phyloP scores from a whole-genome alignment of 495 filamentous ascomycete species.

The Durotheca rogersii region DNA sequence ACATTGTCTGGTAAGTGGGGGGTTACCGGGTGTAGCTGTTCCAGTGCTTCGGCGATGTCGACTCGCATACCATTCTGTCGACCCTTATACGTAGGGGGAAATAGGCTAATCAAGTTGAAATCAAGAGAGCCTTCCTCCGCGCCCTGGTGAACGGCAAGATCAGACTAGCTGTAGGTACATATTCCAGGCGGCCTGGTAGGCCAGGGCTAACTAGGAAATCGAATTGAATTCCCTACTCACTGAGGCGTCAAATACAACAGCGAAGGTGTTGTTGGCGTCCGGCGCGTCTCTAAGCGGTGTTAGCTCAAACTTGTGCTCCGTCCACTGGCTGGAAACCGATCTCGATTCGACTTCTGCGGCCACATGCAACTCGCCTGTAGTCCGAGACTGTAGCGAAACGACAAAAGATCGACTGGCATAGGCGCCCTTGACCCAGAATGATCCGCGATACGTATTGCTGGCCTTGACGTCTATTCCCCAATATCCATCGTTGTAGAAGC shows the following conservation, averaged over 20 bases:
- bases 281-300: slow-evolving; percentile 46
- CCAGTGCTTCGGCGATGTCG: slow-evolving; percentile 59
- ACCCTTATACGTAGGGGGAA: slow-evolving; percentile 66
- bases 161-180: not conserved
- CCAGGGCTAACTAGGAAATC: too few relatives aligned
- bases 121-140: slow-evolving; percentile 52
- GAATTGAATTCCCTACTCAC: slow-evolving; percentile 11
- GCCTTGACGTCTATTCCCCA: slow-evolving; percentile 60
- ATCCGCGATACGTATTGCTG: slow-evolving; percentile 50
- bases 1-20: not conserved
- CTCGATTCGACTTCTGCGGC: slow-evolving; percentile 40
- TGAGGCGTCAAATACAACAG: slow-evolving; percentile 57
- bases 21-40: slow-evolving; percentile 50
- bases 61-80: slow-evolving; percentile 61
- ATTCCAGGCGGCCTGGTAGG: too few relatives aligned
- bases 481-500: slow-evolving; percentile 61
- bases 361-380: slow-evolving; percentile 50
- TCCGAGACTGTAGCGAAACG: slow-evolving; percentile 47
- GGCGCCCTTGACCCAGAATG: slow-evolving; percentile 57
- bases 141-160: slow-evolving; percentile 28
- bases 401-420: slow-evolving; percentile 48
- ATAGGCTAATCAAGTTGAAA: slow-evolving; percentile 65
- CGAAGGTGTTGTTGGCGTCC: slow-evolving; percentile 66
- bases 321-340: slow-evolving; percentile 44
- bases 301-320: slow-evolving; percentile 51